phyloP scores from a whole-genome alignment of 78 protist genomes.

The Dictyostelium firmibasis region DNA sequence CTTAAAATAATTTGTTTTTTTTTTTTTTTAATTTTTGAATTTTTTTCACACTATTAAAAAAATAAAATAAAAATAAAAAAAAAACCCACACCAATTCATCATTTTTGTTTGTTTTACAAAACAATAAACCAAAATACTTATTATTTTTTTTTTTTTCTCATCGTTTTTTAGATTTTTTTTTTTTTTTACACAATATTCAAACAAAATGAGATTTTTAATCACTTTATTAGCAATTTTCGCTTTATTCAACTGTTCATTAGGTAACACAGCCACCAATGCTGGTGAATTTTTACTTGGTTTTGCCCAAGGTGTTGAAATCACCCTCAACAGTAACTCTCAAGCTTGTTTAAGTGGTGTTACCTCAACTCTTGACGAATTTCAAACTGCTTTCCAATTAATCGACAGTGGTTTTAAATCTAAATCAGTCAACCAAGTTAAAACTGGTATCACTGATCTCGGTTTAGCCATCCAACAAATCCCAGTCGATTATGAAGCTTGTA shows the following conservation, averaged over 20 bases:
- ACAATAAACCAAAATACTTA: neutral
- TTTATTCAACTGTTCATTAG: neutral
- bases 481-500: conserved; percentile 11
- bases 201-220: neutral
- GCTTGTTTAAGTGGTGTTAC: conserved; percentile 4
- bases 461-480: conserved; percentile 45
- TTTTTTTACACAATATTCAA: neutral
- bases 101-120: neutral
- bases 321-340: conserved; percentile 14
- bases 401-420: conserved; percentile 36
- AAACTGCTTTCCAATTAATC: conserved; percentile 2
- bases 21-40: too few species aligned
- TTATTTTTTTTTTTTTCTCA: too few species aligned
- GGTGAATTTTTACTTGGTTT: conserved; percentile 36
- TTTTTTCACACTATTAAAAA: too few species aligned
- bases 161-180: neutral
- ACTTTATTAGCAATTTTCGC: neutral
- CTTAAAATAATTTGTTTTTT: too few species aligned
- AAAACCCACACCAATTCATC: too few species aligned
- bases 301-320: conserved; percentile 44
- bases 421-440: neutral
- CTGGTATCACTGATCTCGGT: conserved; percentile 38
- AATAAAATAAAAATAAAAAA: too few species aligned
- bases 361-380: conserved; percentile 32
- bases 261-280: neutral